Base-by-base conservation (phyloP, 73 alveolate genomes). In the Symbiodinium natans region DNA sequence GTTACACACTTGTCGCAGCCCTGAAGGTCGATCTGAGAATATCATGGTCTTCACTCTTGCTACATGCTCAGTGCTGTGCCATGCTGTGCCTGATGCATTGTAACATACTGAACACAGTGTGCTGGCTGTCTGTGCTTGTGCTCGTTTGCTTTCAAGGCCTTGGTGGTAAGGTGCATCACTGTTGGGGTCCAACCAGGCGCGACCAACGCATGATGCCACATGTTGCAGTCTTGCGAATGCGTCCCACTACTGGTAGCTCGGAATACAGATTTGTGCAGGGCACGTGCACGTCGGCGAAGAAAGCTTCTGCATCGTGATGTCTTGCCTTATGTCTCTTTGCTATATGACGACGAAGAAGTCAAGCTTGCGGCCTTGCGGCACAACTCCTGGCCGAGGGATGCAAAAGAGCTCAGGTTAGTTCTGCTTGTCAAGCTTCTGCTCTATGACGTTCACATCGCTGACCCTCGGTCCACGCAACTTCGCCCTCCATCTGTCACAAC, bases 131-230 rank as follows among this genome's bases (percentile, higher is more conserved):
- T n/a, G n/a, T n/a, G n/a, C n/a, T n/a, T n/a, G n/a, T n/a, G n/a
- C n/a, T n/a, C n/a, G n/a, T n/a, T n/a, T n/a, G n/a, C 31, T 0
- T 29, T 75, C 29, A 39, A 90, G 97, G 97, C 97, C 34, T 41
- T 90, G 80, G 97, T 90, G 97, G 97, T 90, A 89, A 90, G 71
- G 41, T 68, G 87, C 40, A 85, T 90, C 33, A 85, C 80, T 80
- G 71, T 71, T 33, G 97, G 97, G 10, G 97, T 90, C 42, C 27
- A 90, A 41, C 97, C 97, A 90, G 97, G 97, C 71, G 82, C 42
- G 80, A 29, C 36, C 59, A 13, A 46, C 59, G n/a, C n/a, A n/a
- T n/a, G n/a, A n/a, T n/a, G n/a, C n/a, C n/a, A n/a, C n/a, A n/a
- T n/a, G n/a, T n/a, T n/a, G n/a, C 71, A 52, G 71, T 52, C n/a